A percentile compares a stretch with the other conserved stretches of the same genome.
These are phyloP conservation scores for Henckelia pumila DNA, from an alignment of 257 asterid genomes.

Conservation along the genomic window DNA sequence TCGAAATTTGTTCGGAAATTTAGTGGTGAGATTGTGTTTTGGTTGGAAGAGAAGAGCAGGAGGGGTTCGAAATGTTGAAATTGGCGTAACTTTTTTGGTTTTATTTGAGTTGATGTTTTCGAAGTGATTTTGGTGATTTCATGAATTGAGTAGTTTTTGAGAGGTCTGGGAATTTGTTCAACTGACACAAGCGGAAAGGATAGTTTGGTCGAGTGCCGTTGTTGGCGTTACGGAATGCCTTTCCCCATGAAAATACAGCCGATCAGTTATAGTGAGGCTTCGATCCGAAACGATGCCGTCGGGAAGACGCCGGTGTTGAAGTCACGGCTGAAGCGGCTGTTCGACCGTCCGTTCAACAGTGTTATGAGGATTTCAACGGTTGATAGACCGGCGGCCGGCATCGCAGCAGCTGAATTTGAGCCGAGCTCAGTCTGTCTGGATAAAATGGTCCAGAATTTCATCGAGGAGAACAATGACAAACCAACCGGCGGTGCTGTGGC, in stretches of 20 bases:
- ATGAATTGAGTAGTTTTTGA: slow-evolving; percentile 12
- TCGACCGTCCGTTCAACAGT: slow-evolving; percentile 82
- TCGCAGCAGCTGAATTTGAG: slow-evolving; percentile 53
- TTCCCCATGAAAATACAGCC: slow-evolving; percentile 86
- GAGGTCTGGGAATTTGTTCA: slow-evolving; percentile 26
- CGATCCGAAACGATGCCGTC: slow-evolving; percentile 44
- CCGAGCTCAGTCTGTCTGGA: slow-evolving; percentile 87
- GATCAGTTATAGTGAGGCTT: slow-evolving; percentile 47
- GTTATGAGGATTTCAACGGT: slow-evolving; percentile 58
- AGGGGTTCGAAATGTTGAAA: slow-evolving; percentile 14
- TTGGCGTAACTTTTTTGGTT: slow-evolving; percentile 5
- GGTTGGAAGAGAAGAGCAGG: slow-evolving; percentile 11
- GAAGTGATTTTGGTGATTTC: slow-evolving; percentile 14
- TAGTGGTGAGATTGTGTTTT: slow-evolving; percentile 27
- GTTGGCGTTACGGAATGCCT: slow-evolving; percentile 26
- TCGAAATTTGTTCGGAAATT: slow-evolving; percentile 24
- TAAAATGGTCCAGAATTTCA: slow-evolving; percentile 81
- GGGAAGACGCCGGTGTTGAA: slow-evolving; percentile 55
- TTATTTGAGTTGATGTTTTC: slow-evolving; percentile 18
- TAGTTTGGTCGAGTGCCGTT: slow-evolving; percentile 11
- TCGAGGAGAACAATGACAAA: slow-evolving; percentile 69
- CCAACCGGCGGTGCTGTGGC: slow-evolving; percentile 36
- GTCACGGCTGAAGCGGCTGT: slow-evolving; percentile 75
- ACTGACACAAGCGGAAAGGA: slow-evolving; percentile 27
- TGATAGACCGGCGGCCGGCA: slow-evolving; percentile 41